Base-by-base conservation (phyloP, 805 yeast genomes). In the Nakazawaea ernobii region DNA sequence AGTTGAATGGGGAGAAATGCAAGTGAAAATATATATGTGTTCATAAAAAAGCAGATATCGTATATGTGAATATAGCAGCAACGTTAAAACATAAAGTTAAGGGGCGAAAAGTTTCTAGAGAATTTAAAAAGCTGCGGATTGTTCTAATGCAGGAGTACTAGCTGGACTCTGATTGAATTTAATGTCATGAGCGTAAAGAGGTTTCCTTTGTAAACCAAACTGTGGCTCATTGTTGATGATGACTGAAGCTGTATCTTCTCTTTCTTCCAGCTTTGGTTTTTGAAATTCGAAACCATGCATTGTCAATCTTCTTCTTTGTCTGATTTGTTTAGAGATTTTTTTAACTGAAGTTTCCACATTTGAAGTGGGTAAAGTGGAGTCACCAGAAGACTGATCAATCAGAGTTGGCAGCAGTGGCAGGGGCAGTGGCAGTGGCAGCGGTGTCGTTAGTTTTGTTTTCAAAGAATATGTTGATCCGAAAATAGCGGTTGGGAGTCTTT, bases 161-260 rank as follows among this genome's bases (percentile, higher is more conserved):
- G 49, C 54, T 0, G 57, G 58, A 1, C 44, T 55, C n/a, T 53
- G 55, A 48, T 42, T 56, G 26, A 53, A 49, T 39, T 42, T 44
- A 33, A 33, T 53, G 5, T 38, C 47, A 6, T 38, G 40, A 5
- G 39, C 47, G 9, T 27, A 28, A 20, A 44, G 10, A 14, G 47
- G 47, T 32, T 38, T 38, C 30, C 32, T 37, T 17, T 44, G 47
- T 26, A 44, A 32, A 4, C 47, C 47, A 32, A 26, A 15, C 8
- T 17, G n/a, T 8, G 26, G 42, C 33, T 20, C 30, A 15, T 14
- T 8, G 9, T 7, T 15, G 5, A 4, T 36, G 11, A 14, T 15
- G 14, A 17, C 10, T 8, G 35, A 15, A 17, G 44, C 6, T 11
- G 20, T 8, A 17, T 37, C 28, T 37, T 37, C 29, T 20, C 20